Conservation (phyloP, 73 alveolate genomes). For the Durusdinium trenchii region DNA sequence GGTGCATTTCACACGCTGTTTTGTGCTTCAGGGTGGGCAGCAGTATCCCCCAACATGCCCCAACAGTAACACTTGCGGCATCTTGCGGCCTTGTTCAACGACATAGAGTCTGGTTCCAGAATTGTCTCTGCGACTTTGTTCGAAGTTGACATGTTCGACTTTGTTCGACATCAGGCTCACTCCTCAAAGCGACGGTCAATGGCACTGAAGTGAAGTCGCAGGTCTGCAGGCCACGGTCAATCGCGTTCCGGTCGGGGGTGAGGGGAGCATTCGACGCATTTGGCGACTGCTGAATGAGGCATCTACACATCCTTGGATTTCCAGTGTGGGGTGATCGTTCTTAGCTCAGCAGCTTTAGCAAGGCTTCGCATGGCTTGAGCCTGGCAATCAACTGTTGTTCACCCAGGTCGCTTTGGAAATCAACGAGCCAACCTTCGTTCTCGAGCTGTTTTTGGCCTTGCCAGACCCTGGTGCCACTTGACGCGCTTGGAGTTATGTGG, state of each 20-base stretch:
- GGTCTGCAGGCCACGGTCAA: constrained; percentile 45
- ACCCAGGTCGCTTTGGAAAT: constrained; percentile 79
- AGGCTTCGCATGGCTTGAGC: not conserved
- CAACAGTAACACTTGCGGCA: no score
- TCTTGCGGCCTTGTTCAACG: not conserved
- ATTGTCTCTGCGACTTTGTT: not conserved
- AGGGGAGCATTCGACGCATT: not conserved
- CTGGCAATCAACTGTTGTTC: not conserved
- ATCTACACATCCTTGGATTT: constrained; percentile 62
- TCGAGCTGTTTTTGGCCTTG: constrained; percentile 74
- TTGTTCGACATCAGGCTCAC: constrained; percentile 60
- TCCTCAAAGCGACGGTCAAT: constrained; percentile 44
- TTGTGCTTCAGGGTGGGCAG: not conserved
- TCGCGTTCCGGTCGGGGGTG: not conserved
- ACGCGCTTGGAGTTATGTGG: constrained; percentile 8
- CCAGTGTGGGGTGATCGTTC: constrained; percentile 92
- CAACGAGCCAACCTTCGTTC: constrained; percentile 88
- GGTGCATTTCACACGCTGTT: not conserved
- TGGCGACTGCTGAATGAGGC: not conserved
- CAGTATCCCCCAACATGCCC: not conserved
- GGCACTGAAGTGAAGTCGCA: constrained; percentile 67
- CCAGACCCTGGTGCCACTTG: constrained; percentile 81
- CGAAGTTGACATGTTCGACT: no score
- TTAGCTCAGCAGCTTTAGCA: not conserved
- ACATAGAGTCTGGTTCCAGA: not conserved